A percentile compares a stretch with the other conserved stretches of the same genome.
phyloP scores from a whole-genome alignment of 2,329 filamentous ascomycete species.

The Microcera coccophila region DNA sequence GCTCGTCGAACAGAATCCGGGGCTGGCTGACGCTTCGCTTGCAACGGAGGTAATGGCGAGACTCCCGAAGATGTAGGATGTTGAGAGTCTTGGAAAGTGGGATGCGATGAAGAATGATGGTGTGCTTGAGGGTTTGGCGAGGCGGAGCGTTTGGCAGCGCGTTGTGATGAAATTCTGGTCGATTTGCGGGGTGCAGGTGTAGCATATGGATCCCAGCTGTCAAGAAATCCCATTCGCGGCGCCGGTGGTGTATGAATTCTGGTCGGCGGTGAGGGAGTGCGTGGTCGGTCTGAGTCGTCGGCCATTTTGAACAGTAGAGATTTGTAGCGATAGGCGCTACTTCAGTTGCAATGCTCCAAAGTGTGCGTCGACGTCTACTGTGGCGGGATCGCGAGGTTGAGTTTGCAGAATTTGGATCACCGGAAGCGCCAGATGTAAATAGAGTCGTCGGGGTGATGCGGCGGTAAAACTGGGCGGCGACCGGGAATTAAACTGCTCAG shows the following conservation, averaged over 20 bases:
- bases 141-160: conserved; percentile 50
- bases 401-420: conserved; percentile 17
- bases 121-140: conserved; percentile 44
- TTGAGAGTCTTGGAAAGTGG: conserved; percentile 30
- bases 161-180: conserved; percentile 58
- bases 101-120: conserved; percentile 30
- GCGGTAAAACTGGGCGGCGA: conserved; percentile 3
- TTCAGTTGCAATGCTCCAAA: not conserved
- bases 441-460: conserved; percentile 8
- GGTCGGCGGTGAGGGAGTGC: conserved; percentile 59
- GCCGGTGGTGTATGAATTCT: conserved; percentile 63
- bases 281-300: conserved; percentile 28
- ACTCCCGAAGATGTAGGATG: conserved; percentile 31
- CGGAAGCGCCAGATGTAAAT: conserved; percentile 18
- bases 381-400: conserved; percentile 9
- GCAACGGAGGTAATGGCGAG: conserved; percentile 45
- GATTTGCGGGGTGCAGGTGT: conserved; percentile 53
- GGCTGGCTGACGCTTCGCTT: conserved; percentile 48
- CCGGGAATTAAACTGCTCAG: conserved; percentile 2
- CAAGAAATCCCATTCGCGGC: conserved; percentile 62
- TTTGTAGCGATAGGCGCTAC: conserved; percentile 15
- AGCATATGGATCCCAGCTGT: conserved; percentile 69
- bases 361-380: not conserved
- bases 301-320: conserved; percentile 25
- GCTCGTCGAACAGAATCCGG: conserved; percentile 47